Conservation (phyloP, 2,329 filamentous ascomycete species). For the Clonostachys solani region DNA sequence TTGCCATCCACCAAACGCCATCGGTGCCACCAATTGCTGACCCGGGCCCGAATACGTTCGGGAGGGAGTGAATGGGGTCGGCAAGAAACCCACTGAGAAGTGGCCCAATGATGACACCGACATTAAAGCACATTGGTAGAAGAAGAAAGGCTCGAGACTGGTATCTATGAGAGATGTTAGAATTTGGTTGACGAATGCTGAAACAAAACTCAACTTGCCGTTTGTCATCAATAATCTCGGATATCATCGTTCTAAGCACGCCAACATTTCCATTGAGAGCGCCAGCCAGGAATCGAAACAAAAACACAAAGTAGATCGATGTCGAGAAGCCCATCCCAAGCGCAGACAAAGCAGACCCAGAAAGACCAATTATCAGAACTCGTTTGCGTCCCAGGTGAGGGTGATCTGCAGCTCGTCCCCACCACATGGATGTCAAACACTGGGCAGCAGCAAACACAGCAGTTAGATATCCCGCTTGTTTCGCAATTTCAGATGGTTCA, state of each 20-base stretch:
- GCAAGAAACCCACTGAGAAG: slow-evolving; percentile 14
- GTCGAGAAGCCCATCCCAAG: slow-evolving; percentile 70
- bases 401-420: slow-evolving; percentile 63
- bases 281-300: slow-evolving; percentile 64
- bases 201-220: not conserved
- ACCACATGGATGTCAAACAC: slow-evolving; percentile 68
- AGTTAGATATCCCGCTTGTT: slow-evolving; percentile 65
- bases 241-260: slow-evolving; percentile 31
- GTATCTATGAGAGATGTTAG: no score
- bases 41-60: slow-evolving; percentile 9
- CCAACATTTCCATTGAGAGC: slow-evolving; percentile 44
- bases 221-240: slow-evolving; percentile 7
- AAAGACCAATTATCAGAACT: slow-evolving; percentile 63
- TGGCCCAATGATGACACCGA: no score
- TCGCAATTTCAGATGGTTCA: slow-evolving; percentile 52
- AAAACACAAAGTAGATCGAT: slow-evolving; percentile 58
- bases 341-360: slow-evolving; percentile 63
- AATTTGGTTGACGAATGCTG: no score
- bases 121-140: no score
- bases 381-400: slow-evolving; percentile 60
- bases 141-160: no score
- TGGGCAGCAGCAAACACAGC: slow-evolving; percentile 71
- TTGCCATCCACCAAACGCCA: slow-evolving; percentile 10
- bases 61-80: slow-evolving; percentile 9
- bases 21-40: slow-evolving; percentile 8